Percentiles rank a stretch among this genome's conserved stretches.
phyloP scores from a whole-genome alignment of 441 rosid genomes.

The Viola pubescens region DNA sequence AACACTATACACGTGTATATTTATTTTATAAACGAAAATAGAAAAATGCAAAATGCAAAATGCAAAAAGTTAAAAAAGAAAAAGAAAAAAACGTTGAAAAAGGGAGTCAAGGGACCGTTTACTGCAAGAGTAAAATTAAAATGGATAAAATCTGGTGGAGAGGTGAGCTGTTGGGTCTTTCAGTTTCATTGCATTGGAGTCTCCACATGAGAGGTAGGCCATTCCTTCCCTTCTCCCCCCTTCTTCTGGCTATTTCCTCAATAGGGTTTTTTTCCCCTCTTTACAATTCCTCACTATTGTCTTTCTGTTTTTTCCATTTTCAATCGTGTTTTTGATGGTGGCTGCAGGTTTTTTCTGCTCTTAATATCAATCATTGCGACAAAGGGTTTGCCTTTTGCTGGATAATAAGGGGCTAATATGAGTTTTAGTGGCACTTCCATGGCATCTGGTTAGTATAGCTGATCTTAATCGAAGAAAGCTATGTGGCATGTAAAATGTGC shows the following conservation, averaged over 20 bases:
- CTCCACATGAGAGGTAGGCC: too few relatives aligned
- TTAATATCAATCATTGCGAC: conserved; percentile 1
- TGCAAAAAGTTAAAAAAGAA: too few relatives aligned
- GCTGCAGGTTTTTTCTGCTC: conserved; percentile 24
- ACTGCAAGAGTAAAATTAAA: too few relatives aligned
- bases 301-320: neutral
- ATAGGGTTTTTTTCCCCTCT: neutral
- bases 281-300: neutral
- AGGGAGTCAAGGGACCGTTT: too few relatives aligned
- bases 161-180: too few relatives aligned
- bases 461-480: conserved; percentile 1
- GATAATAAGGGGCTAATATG: conserved; percentile 35
- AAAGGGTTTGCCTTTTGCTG: conserved; percentile 12
- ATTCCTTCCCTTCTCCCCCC: neutral
- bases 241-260: neutral
- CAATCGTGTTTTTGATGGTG: conserved; percentile 1
- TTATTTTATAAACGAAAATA: too few relatives aligned
- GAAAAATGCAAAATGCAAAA: too few relatives aligned
- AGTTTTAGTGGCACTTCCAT: conserved; percentile 63
- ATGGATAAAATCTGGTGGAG: too few relatives aligned
- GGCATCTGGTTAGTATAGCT: conserved; percentile 46
- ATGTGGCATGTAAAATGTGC: too few relatives aligned
- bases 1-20: too few relatives aligned
- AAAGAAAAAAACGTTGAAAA: too few relatives aligned
- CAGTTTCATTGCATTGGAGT: too few relatives aligned